phyloP scores from a whole-genome alignment of 1,284 basidiomycete genomes.

The Ustilago trichophora region DNA sequence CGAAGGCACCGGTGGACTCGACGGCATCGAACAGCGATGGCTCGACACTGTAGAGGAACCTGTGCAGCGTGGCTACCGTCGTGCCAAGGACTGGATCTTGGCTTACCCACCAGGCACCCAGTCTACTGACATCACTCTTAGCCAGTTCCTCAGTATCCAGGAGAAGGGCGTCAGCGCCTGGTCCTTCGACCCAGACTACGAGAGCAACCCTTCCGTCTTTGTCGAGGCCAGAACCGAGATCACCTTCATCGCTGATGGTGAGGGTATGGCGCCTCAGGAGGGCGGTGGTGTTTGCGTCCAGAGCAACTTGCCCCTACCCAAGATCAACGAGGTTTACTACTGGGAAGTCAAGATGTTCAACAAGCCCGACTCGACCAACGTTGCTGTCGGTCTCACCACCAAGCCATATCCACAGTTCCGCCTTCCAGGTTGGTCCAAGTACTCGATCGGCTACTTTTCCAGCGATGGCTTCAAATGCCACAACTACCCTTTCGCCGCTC shows the following conservation, averaged over 20 bases:
- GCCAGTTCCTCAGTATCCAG: constrained; percentile 65
- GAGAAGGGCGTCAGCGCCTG: constrained; percentile 66
- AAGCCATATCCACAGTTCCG: constrained; percentile 66
- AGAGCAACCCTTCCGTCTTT: constrained; percentile 62
- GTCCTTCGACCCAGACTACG: constrained; percentile 66
- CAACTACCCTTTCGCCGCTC: constrained; percentile 92
- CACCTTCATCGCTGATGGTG: constrained; percentile 64
- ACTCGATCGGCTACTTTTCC: constrained; percentile 95
- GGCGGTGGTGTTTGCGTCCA: constrained; percentile 64
- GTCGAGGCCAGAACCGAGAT: constrained; percentile 65
- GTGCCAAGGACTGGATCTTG: constrained; percentile 80
- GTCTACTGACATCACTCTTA: constrained; percentile 64
- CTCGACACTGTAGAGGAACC: constrained; percentile 81
- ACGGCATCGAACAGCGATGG: constrained; percentile 90
- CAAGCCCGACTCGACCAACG: constrained; percentile 61
- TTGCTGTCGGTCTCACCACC: constrained; percentile 62
- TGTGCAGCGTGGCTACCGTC: constrained; percentile 77
- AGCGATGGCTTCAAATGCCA: constrained; percentile 92
- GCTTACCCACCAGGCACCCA: constrained; percentile 47
- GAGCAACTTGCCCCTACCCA: constrained; percentile 65
- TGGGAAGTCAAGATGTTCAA: constrained; percentile 67
- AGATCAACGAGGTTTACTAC: constrained; percentile 67
- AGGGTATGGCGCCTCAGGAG: constrained; percentile 65
- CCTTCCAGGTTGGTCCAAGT: constrained; percentile 76
- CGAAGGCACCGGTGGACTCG: constrained; percentile 88